Evolutionary conservation across 148 eudicot genomes (phyloP).

Genomic region (Rhododendron simsii): DNA sequence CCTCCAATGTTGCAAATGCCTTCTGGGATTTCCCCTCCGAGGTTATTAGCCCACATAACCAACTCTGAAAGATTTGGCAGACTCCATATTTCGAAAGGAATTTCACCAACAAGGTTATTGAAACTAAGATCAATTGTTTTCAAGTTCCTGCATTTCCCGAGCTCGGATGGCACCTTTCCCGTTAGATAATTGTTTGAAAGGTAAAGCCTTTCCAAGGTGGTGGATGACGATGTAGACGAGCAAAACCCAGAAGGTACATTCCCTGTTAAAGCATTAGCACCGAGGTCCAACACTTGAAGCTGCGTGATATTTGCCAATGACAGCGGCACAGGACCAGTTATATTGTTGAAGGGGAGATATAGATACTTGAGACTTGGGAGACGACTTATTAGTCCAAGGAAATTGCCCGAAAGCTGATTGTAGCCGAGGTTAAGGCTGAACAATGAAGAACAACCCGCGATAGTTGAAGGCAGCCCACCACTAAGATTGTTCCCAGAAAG

Average conservation of each 20-base stretch:
- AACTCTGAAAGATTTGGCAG: slow-evolving; percentile 60
- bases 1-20: slow-evolving; percentile 56
- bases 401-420: slow-evolving; percentile 49
- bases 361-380: slow-evolving; percentile 38
- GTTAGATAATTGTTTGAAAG: slow-evolving; percentile 54
- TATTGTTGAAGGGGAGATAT: slow-evolving; percentile 38
- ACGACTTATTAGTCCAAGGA: slow-evolving; percentile 30
- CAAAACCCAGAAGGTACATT: slow-evolving; percentile 42
- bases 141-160: slow-evolving; percentile 64
- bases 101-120: slow-evolving; percentile 51
- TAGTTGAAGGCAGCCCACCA: slow-evolving; percentile 38
- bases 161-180: slow-evolving; percentile 51
- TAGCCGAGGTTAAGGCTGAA: slow-evolving; percentile 31
- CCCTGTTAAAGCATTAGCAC: slow-evolving; percentile 44
- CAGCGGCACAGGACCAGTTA: slow-evolving; percentile 37
- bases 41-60: slow-evolving; percentile 84
- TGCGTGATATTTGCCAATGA: slow-evolving; percentile 33
- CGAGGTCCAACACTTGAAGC: slow-evolving; percentile 48
- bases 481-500: slow-evolving; percentile 34
- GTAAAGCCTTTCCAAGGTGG: slow-evolving; percentile 43
- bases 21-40: slow-evolving; percentile 73
- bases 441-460: slow-evolving; percentile 32
- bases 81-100: slow-evolving; percentile 59
- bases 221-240: slow-evolving; percentile 5
- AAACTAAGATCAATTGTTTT: slow-evolving; percentile 80